Base-by-base conservation (phyloP, 805 yeast genomes). In the Monosporozyma siamensis region DNA sequence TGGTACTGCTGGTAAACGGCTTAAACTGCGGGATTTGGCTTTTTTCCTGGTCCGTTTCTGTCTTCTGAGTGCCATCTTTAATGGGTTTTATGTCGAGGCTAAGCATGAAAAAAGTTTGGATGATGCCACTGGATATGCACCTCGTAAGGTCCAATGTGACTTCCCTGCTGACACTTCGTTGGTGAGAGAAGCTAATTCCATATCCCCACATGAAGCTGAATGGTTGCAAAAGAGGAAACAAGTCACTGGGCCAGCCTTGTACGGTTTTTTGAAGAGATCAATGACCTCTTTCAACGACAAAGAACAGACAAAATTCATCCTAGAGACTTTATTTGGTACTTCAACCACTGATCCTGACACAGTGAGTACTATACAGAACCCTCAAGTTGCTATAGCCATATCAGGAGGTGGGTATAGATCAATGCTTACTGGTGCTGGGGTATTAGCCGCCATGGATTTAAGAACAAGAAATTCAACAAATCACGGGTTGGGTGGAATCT, bases 321-420 rank as follows among this genome's bases (percentile, higher is more conserved):
- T 39, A 12, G 30, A 30, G 17, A 15, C 34, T 20, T 45, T 53
- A 17, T 42, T 54, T n/a, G 50, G 49, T 34, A 37, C 18, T 12
- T 17, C 39, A n/a, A 11, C 23, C n/a, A 18, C 11, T 3, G 17
- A 12, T 25, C 10, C 12, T 12, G 20, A 25, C 11, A n/a, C 18
- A 18, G 10, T 17, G 17, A 37, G 22, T 37, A 25, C 10, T 15
- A 17, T 9, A 8, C 67, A 70, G 39, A 44, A 44, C 27, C 63
- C 64, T 41, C 68, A 71, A 38, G 66, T 82, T 40, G 88, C 77
- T 3, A 48, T 74, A 18, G 80, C 88, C 9, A 77, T 80, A 48
- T 72, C 85, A 9, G 95, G 95, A 38, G 96, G 96, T 57, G 95
- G 96, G 4, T 87, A 84, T 60, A 72, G 97, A 48, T 94, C 96